A percentile compares a stretch with the other conserved stretches of the same genome.
These are phyloP conservation scores for Kurtzmaniella fragi DNA, from an alignment of 805 yeast genomes.

Conservation along the genomic window DNA sequence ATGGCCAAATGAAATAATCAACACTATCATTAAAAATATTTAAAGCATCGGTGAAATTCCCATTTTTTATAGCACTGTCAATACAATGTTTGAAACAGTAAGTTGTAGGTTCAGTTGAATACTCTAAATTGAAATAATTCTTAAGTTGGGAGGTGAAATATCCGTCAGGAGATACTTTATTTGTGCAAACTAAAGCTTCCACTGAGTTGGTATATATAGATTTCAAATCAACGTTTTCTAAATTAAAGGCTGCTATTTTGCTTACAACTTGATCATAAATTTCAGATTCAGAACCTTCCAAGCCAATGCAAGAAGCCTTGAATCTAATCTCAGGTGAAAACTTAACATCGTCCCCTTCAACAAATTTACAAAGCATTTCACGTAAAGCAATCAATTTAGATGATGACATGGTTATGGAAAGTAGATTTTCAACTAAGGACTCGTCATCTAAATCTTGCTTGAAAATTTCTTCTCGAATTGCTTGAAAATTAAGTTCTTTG, in stretches of 20 bases:
- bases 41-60: slow-evolving; percentile 18
- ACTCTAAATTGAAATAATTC: slow-evolving; percentile 8
- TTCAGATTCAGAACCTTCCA: neutral
- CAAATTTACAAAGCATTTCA: slow-evolving; percentile 9
- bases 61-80: slow-evolving; percentile 18
- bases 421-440: slow-evolving; percentile 13
- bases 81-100: slow-evolving; percentile 23
- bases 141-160: slow-evolving; percentile 11
- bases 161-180: slow-evolving; percentile 16
- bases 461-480: slow-evolving; percentile 11
- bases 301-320: slow-evolving; percentile 11
- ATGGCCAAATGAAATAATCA: slow-evolving; percentile 17
- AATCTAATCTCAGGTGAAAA: slow-evolving; percentile 16
- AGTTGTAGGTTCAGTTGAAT: slow-evolving; percentile 12
- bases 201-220: slow-evolving; percentile 13
- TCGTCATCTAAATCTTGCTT: slow-evolving; percentile 20
- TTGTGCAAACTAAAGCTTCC: slow-evolving; percentile 12
- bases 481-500: slow-evolving; percentile 3
- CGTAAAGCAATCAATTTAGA: slow-evolving; percentile 5
- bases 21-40: slow-evolving; percentile 29
- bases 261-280: neutral
- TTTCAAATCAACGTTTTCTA: slow-evolving; percentile 6
- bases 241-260: neutral
- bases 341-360: slow-evolving; percentile 16
- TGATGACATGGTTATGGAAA: slow-evolving; percentile 9